A percentile compares a stretch with the other conserved stretches of the same genome.
Evolutionary conservation across 2,329 filamentous ascomycete genomes (phyloP).

Genomic region (Dactylellina cionopaga): DNA sequence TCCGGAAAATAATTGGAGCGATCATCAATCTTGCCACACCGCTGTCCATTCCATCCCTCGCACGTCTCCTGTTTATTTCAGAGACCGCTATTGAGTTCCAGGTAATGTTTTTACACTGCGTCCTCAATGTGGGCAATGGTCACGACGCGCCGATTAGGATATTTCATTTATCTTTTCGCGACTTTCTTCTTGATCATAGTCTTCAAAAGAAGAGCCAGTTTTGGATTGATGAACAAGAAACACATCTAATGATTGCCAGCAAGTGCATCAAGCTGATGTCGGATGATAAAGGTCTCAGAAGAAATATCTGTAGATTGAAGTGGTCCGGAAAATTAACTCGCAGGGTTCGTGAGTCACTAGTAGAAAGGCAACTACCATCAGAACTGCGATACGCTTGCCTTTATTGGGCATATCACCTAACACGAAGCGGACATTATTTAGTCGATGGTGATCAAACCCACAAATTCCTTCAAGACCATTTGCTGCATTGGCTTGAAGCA

Average conservation of each 20-base stretch:
- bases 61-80: neutral
- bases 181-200: slow-evolving; percentile 1
- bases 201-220: neutral
- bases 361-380: slow-evolving; percentile 57
- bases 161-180: slow-evolving; percentile 28
- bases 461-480: slow-evolving; percentile 58
- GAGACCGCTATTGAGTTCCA: neutral
- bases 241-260: slow-evolving; percentile 59
- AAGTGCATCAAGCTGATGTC: slow-evolving; percentile 46
- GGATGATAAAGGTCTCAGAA: slow-evolving; percentile 45
- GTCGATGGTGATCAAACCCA: slow-evolving; percentile 56
- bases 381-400: slow-evolving; percentile 60
- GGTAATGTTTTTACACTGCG: neutral
- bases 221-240: slow-evolving; percentile 15
- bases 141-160: neutral
- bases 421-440: slow-evolving; percentile 57
- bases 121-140: neutral
- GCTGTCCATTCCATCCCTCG: neutral
- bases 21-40: slow-evolving; percentile 4
- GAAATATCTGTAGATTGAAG: slow-evolving; percentile 57
- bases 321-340: slow-evolving; percentile 40
- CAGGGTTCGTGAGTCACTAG: too few species aligned
- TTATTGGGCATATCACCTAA: slow-evolving; percentile 58
- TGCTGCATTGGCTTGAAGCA: slow-evolving; percentile 61
- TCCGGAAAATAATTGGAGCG: slow-evolving; percentile 3